Base-by-base conservation (phyloP, 306 rosid genomes). In the Inga leiocalycina region DNA sequence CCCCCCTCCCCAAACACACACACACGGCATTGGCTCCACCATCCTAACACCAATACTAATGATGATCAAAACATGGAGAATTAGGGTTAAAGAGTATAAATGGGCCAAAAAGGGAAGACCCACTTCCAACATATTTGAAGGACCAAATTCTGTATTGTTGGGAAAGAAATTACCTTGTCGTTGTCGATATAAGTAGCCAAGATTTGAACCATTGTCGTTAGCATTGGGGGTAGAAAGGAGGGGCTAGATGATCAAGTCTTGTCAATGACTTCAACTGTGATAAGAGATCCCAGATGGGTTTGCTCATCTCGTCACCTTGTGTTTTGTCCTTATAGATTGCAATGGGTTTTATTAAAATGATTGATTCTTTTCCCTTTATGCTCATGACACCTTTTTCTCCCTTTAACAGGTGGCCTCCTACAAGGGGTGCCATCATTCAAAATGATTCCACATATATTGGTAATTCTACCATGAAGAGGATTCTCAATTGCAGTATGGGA, bases 371-470 rank as follows among this genome's bases (percentile, higher is more conserved):
- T 86, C 64, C 98, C 98, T 89, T 95, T 92, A 78, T 95, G 97
- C n/a, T 88, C 90, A 65, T 39, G 81, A 74, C 98, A 95, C 69
- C 98, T 87, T 89, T 91, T 91, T 78, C 93, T 87, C 84, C 95
- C 94, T 85, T 80, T 72, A 67, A 82, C 82, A 1, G 98, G 92
- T 70, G 73, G 80, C 10, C 61, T 88, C 51, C 77, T 84, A 80
- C 97, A 94, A 77, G 90, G 82, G 32, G 93, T 87, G 75, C 93
- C 93, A 89, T 91, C 93, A 54, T 69, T 24, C 85, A 86, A 84
- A 79, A 87, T 71, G 85, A 91, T 80, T 80, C 97, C 97, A 85
- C 98, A 93, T 39, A 72, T 88, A 68, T 82, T 77, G 72, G 62
- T 24, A 22, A 61, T 75, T 66, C 80, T 79, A 56, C n/a, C 72